phyloP scores from a whole-genome alignment of 345 rosid species.

The Microthlaspi erraticum region DNA sequence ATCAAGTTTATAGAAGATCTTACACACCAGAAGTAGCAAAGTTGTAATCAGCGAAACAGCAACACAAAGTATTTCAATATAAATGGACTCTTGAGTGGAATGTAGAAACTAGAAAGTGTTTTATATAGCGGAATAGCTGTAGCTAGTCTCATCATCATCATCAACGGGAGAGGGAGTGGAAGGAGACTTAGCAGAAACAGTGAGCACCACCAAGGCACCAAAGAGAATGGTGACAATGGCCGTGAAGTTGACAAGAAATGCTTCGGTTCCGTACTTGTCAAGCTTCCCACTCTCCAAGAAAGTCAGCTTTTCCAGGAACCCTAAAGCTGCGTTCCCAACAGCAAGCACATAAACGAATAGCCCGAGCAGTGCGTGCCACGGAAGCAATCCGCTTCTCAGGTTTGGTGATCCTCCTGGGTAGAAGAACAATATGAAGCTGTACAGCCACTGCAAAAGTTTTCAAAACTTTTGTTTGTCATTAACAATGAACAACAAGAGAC shows the following conservation, averaged over 20 bases:
- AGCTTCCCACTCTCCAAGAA: slow-evolving; percentile 80
- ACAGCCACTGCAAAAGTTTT: slow-evolving; percentile 68
- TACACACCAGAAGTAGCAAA: slow-evolving; percentile 30
- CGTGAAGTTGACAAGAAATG: slow-evolving; percentile 86
- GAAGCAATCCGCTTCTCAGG: slow-evolving; percentile 62
- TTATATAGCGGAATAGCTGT: slow-evolving; percentile 62
- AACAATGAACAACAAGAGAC: slow-evolving; percentile 11
- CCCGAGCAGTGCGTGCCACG: slow-evolving; percentile 84
- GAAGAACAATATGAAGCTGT: slow-evolving; percentile 77
- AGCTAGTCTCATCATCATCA: slow-evolving; percentile 49
- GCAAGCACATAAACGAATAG: slow-evolving; percentile 65
- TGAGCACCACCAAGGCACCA: slow-evolving; percentile 68
- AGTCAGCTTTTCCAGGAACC: slow-evolving; percentile 87
- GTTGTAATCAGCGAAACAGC: slow-evolving; percentile 21
- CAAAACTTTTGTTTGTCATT: neutral
- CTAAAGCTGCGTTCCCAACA: slow-evolving; percentile 67
- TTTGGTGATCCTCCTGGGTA: slow-evolving; percentile 68
- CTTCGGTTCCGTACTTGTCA: slow-evolving; percentile 81
- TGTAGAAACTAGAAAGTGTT: slow-evolving; percentile 19
- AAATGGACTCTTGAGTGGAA: neutral
- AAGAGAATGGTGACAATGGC: slow-evolving; percentile 72
- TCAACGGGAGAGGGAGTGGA: slow-evolving; percentile 26
- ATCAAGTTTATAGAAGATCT: neutral
- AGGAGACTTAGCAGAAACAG: slow-evolving; percentile 55
- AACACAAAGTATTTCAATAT: slow-evolving; percentile 7